These are phyloP conservation scores for Litchi chinensis DNA, from an alignment of 345 rosid genomes.

Conservation along the genomic window DNA sequence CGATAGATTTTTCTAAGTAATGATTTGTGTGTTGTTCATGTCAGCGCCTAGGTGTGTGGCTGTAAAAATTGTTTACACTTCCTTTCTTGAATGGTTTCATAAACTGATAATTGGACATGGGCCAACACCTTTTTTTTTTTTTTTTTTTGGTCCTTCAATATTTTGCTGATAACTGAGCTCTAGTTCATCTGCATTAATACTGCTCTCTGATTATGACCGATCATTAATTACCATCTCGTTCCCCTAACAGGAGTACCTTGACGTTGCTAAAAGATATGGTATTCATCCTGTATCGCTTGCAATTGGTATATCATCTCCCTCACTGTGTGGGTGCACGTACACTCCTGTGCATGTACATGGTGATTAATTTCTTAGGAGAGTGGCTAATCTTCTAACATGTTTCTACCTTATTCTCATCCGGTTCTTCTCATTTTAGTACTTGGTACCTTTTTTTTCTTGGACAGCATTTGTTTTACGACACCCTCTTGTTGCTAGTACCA, in stretches of 20 bases:
- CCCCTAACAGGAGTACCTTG: conserved; percentile 45
- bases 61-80: background rate
- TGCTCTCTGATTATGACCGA: conserved; percentile 3
- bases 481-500: conserved; percentile 54
- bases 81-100: background rate
- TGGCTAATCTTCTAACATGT: background rate
- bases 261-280: conserved; percentile 41
- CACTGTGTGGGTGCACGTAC: background rate
- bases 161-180: background rate
- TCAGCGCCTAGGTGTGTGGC: background rate
- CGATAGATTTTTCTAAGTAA: background rate
- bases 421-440: background rate
- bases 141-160: background rate
- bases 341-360: background rate
- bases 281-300: conserved; percentile 59
- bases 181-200: background rate
- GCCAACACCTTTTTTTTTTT: background rate
- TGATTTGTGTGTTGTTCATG: background rate
- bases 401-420: background rate
- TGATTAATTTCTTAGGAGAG: background rate
- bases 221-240: background rate
- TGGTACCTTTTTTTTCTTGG: background rate
- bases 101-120: background rate
- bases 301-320: conserved; percentile 39
- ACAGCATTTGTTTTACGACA: conserved; percentile 54